Percentiles rank a stretch among this genome's conserved stretches.
These are phyloP conservation scores for Isoetes taiwanensis DNA, from an alignment of 75 land plant genomes.

Conservation along the genomic window DNA sequence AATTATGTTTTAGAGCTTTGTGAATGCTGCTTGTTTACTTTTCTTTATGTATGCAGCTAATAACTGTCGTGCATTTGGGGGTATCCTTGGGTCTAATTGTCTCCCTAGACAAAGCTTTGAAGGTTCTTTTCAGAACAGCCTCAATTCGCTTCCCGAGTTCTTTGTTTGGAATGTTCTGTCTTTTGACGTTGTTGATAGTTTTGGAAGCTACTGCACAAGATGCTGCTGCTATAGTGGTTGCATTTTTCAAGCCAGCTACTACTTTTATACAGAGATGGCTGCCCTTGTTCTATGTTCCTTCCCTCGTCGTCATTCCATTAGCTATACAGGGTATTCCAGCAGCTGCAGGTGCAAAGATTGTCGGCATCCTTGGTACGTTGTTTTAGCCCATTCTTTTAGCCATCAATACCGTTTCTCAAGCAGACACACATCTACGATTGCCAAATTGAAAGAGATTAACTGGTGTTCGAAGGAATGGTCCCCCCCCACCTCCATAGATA, in stretches of 20 bases:
- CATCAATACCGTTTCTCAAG: no score
- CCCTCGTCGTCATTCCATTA: constrained; percentile 82
- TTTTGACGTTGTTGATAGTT: constrained; percentile 46
- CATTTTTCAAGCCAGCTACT: constrained; percentile 77
- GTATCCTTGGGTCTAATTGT: constrained; percentile 67
- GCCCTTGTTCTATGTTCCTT: constrained; percentile 91
- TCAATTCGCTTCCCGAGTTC: constrained; percentile 89
- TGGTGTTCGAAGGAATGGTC: no score
- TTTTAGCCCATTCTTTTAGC: background rate
- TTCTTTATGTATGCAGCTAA: constrained; percentile 53
- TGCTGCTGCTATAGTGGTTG: constrained; percentile 38
- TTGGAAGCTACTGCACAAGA: constrained; percentile 37
- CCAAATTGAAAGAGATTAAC: no score
- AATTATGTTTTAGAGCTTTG: no score
- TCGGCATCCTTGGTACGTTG: constrained; percentile 54
- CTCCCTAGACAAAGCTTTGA: constrained; percentile 61
- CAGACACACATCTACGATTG: no score
- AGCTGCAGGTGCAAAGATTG: constrained; percentile 73
- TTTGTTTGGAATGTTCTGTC: constrained; percentile 89
- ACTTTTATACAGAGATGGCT: constrained; percentile 93
- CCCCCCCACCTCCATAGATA: no score
- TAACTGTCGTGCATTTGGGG: constrained; percentile 41
- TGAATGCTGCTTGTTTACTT: no score
- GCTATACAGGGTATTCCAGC: constrained; percentile 87
- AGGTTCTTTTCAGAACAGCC: constrained; percentile 46